Evolutionary conservation across 805 yeast genomes (phyloP), one percentile per base, ranked within the genome.

Genomic region (Monosporozyma aquatica): DNA sequence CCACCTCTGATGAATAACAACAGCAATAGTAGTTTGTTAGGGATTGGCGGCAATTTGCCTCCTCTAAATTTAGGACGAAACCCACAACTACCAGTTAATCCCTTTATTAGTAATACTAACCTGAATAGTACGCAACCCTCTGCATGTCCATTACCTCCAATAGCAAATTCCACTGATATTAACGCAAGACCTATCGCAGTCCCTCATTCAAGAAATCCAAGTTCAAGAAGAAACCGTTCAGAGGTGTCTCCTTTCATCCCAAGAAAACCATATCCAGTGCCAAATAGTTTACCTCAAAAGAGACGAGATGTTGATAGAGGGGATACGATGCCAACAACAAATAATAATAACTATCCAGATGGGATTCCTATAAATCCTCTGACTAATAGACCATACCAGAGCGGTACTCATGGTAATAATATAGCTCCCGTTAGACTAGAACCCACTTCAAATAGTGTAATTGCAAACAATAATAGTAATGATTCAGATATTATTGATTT

Each of bases 191-290:
- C 34, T 6, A 26, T 28, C 5, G 20, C 37, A n/a, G 27, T n/a
- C 3, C 38, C 43, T 7, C 30, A 35, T 18, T 3, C 21, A 11
- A 18, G 22, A 20, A 37, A 20, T 30, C 30, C 30, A 10, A 30
- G 9, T 28, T 17, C 39, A n/a, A 40, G 50, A 40, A 35, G 44
- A 28, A 13, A 22, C n/a, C n/a, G 22, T 10, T 18, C 21, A 11
- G 38, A 35, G 11, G 55, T 53, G 2, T 59, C 63, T 0, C 63
- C 62, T 6, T 61, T 61, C 44, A 56, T 61, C 14, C 66, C 66
- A 1, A 56, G 52, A 35, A 58, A 53, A 38, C 55, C 53, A 14
- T 59, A 56, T 42, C 32, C 50, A 28, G 24, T n/a, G 10, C 10
- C 7, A 6, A 6, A 15, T 14, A 42, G 44, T 23, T 38, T 58